These are phyloP conservation scores for Zoysia pacifica DNA, from an alignment of 176 grass and related monocot genomes.

Conservation along the genomic window DNA sequence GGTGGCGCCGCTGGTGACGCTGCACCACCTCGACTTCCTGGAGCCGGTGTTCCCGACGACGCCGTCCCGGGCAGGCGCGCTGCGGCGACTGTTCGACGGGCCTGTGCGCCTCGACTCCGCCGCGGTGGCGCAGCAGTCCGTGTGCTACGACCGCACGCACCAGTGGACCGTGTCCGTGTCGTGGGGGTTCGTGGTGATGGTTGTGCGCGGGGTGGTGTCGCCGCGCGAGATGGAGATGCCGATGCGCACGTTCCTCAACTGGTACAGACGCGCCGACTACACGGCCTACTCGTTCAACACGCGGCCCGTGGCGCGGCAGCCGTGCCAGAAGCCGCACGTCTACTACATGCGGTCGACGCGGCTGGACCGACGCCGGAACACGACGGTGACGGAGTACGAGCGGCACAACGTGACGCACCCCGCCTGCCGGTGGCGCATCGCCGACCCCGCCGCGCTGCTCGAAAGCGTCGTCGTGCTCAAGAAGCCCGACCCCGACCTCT, in stretches of 20 bases:
- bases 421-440: slow-evolving; percentile 72
- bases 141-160: slow-evolving; percentile 72
- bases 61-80: slow-evolving; percentile 52
- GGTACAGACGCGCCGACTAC: slow-evolving; percentile 77
- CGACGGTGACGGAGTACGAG: slow-evolving; percentile 78
- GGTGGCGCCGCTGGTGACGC: slow-evolving; percentile 74
- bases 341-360: slow-evolving; percentile 68
- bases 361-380: slow-evolving; percentile 58
- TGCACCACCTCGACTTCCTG: slow-evolving; percentile 94
- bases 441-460: slow-evolving; percentile 60
- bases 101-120: slow-evolving; percentile 82
- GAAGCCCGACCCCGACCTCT: slow-evolving; percentile 81
- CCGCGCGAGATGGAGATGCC: slow-evolving; percentile 94
- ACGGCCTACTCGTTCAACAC: slow-evolving; percentile 85
- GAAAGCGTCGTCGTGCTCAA: slow-evolving; percentile 78
- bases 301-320: slow-evolving; percentile 64
- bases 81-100: slow-evolving; percentile 72
- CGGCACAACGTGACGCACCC: slow-evolving; percentile 55
- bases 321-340: slow-evolving; percentile 69
- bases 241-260: slow-evolving; percentile 86
- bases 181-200: slow-evolving; percentile 84
- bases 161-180: slow-evolving; percentile 93
- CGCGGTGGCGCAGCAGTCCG: slow-evolving; percentile 81
- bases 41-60: slow-evolving; percentile 75
- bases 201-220: slow-evolving; percentile 86